These are phyloP conservation scores for Lentinus polychrous DNA, from an alignment of 1,284 basidiomycete genomes.

Conservation along the genomic window DNA sequence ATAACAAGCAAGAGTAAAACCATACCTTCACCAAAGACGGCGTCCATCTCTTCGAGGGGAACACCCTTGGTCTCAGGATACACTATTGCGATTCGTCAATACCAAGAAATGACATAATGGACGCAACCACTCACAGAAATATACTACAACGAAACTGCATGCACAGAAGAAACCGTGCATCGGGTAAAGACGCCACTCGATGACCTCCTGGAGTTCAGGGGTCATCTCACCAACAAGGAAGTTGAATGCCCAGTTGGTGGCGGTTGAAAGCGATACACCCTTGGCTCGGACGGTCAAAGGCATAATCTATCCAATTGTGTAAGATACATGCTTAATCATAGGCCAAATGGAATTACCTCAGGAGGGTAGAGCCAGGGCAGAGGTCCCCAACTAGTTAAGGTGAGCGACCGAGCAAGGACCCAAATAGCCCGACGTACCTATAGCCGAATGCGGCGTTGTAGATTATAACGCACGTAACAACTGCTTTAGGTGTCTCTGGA, in stretches of 20 bases:
- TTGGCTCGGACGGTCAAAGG: conserved; percentile 87
- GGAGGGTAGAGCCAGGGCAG: conserved; percentile 87
- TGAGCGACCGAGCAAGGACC: conserved; percentile 4
- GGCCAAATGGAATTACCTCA: too few relatives aligned
- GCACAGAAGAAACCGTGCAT: conserved; percentile 96
- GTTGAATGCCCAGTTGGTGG: conserved; percentile 83
- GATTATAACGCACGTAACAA: conserved; percentile 87
- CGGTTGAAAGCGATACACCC: conserved; percentile 90
- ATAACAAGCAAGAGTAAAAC: background rate
- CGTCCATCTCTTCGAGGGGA: conserved; percentile 78
- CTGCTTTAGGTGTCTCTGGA: conserved; percentile 78
- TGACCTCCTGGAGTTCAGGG: conserved; percentile 83
- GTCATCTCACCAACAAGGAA: conserved; percentile 88
- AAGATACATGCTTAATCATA: too few relatives aligned
- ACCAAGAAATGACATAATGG: conserved; percentile 14
- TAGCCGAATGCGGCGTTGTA: conserved; percentile 95
- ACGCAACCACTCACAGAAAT: conserved; percentile 33
- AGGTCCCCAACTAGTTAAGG: conserved; percentile 54
- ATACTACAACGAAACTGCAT: conserved; percentile 69
- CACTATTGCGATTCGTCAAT: conserved; percentile 35
- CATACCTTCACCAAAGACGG: conserved; percentile 74
- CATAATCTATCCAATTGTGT: conserved; percentile 66
- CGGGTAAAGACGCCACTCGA: conserved; percentile 90
- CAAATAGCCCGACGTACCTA: conserved; percentile 32
- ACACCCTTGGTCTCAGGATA: conserved; percentile 81